Conservation (phyloP, 345 rosid species). For the Aethionema arabicum region DNA sequence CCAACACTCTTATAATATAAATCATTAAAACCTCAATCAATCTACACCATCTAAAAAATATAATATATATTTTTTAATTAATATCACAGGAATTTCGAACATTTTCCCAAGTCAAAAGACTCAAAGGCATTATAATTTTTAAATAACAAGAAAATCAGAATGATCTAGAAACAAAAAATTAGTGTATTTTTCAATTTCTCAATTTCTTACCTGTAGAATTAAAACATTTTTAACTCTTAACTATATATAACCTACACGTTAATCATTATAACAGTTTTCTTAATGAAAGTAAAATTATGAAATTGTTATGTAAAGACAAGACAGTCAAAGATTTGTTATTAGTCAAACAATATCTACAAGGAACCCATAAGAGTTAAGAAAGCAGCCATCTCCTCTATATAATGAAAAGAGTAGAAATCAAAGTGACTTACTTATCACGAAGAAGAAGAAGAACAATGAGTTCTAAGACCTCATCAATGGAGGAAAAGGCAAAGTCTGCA, state of each 20-base stretch:
- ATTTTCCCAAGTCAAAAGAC: constrained; percentile 17
- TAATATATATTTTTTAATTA: background rate
- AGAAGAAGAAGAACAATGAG: constrained; percentile 3
- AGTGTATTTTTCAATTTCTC: background rate
- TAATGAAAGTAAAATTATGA: background rate
- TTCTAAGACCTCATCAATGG: constrained; percentile 16
- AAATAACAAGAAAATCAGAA: background rate
- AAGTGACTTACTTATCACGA: constrained; percentile 1
- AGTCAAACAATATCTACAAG: constrained; percentile 7
- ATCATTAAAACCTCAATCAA: constrained; percentile 5
- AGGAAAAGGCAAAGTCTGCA: constrained; percentile 18
- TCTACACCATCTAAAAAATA: constrained; percentile 17
- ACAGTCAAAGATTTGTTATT: constrained; percentile 14
- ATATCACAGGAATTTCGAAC: background rate
- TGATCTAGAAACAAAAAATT: background rate
- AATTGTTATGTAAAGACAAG: constrained; percentile 14
- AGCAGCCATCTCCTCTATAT: constrained; percentile 19
- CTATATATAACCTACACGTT: too few species aligned
- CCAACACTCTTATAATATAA: constrained; percentile 3
- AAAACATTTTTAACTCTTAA: background rate
- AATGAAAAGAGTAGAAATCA: constrained; percentile 2
- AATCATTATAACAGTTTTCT: too few species aligned
- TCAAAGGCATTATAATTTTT: constrained; percentile 10
- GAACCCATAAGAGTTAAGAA: background rate
- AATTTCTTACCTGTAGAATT: background rate